Evolutionary conservation across 345 rosid genomes (phyloP).

Genomic region (Heritiera littoralis): DNA sequence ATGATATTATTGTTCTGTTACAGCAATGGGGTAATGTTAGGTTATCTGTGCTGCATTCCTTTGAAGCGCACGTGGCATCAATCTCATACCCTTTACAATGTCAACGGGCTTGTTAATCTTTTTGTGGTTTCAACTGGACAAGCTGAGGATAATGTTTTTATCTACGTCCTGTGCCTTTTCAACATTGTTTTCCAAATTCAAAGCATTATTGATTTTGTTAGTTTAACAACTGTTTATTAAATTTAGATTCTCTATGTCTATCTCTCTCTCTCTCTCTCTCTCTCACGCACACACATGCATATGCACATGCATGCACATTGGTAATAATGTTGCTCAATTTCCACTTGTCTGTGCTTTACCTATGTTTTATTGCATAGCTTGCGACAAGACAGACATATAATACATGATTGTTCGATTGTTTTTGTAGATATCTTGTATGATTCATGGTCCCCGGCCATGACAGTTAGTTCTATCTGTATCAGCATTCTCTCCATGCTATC

Average conservation of each 20-base stretch:
- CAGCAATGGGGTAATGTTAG: neutral
- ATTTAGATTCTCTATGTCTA: neutral
- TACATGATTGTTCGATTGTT: conserved; percentile 5
- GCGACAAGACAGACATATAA: conserved; percentile 14
- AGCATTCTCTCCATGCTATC: conserved; percentile 99
- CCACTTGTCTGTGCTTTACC: neutral
- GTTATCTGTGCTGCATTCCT: neutral
- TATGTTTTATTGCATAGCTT: conserved; percentile 3
- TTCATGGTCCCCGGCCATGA: conserved; percentile 99
- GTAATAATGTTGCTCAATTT: neutral
- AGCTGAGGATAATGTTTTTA: conserved; percentile 1
- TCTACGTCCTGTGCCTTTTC: neutral
- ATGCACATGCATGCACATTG: neutral
- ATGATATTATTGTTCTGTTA: neutral
- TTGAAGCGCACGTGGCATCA: neutral
- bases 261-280: neutral
- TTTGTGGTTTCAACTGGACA: neutral
- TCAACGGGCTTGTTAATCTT: neutral
- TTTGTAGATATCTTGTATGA: conserved; percentile 87
- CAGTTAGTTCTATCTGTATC: conserved; percentile 92
- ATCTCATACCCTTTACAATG: neutral
- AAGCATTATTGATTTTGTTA: neutral
- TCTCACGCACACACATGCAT: neutral
- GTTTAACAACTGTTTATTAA: neutral
- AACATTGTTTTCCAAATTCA: conserved; percentile 11